Evolutionary conservation across 306 rosid genomes (phyloP).

Genomic region (Nissolia schottii): DNA sequence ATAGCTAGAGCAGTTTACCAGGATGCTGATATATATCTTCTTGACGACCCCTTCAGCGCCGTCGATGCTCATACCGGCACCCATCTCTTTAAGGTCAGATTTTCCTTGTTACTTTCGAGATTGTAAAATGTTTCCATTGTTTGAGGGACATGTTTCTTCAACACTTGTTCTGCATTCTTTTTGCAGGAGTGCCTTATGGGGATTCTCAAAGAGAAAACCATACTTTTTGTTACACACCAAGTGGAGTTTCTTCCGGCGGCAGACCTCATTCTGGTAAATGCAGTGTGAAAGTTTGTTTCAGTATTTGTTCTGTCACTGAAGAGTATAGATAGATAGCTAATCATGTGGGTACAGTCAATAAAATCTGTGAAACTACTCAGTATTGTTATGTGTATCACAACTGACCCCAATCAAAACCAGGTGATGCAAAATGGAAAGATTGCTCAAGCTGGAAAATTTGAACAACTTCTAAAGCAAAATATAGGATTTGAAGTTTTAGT

Average conservation of each 20-base stretch:
- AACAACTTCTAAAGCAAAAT: slow-evolving; percentile 73
- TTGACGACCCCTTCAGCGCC: slow-evolving; percentile 95
- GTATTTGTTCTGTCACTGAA: not conserved
- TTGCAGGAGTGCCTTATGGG: slow-evolving; percentile 91
- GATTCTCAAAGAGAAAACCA: slow-evolving; percentile 72
- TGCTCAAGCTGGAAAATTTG: slow-evolving; percentile 78
- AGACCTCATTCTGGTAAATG: slow-evolving; percentile 76
- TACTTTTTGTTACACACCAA: slow-evolving; percentile 88
- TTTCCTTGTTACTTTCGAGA: not conserved
- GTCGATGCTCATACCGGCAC: slow-evolving; percentile 99
- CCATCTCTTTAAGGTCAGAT: slow-evolving; percentile 74
- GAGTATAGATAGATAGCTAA: not conserved
- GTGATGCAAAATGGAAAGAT: slow-evolving; percentile 93
- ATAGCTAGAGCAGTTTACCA: slow-evolving; percentile 90
- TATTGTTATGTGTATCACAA: not conserved
- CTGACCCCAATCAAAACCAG: slow-evolving; percentile 40
- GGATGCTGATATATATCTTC: slow-evolving; percentile 81
- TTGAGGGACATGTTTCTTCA: not conserved
- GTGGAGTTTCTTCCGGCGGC: slow-evolving; percentile 99
- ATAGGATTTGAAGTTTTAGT: slow-evolving; percentile 87
- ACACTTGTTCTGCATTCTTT: not conserved
- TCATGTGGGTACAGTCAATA: not conserved
- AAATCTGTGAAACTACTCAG: not conserved
- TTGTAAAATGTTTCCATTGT: not conserved
- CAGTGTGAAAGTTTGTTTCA: not conserved